Evolutionary conservation across 2,329 filamentous ascomycete species (phyloP).

Genomic region (Trichoderma lentiforme): DNA sequence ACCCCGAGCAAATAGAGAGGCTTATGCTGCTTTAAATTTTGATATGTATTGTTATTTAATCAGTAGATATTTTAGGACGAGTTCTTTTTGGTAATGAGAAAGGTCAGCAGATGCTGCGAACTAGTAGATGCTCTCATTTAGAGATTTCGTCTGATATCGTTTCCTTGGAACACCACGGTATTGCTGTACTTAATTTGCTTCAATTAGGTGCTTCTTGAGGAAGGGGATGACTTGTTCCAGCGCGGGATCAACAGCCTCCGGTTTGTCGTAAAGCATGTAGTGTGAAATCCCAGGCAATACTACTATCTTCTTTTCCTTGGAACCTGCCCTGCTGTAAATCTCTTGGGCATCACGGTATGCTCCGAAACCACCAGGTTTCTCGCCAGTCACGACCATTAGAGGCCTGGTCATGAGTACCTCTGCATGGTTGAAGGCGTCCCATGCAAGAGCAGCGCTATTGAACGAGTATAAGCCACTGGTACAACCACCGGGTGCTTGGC

Average conservation of each 20-base stretch:
- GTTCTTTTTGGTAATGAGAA: no score
- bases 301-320: neutral
- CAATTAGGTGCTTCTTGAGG: neutral
- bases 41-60: no score
- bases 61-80: no score
- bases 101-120: neutral
- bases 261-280: neutral
- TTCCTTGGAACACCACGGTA: neutral
- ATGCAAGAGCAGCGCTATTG: neutral
- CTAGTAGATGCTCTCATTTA: neutral
- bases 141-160: neutral
- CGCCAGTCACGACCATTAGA: neutral
- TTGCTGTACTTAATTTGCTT: neutral
- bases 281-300: neutral
- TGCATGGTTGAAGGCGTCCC: neutral
- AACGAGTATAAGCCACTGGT: neutral
- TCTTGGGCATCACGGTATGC: neutral
- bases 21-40: no score
- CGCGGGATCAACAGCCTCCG: neutral
- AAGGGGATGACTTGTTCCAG: neutral
- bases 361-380: neutral
- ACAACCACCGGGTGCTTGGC: neutral
- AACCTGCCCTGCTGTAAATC: neutral
- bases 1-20: no score
- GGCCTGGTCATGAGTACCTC: neutral